Evolutionary conservation across 345 rosid genomes (phyloP).

Genomic region (Aquilaria sinensis): DNA sequence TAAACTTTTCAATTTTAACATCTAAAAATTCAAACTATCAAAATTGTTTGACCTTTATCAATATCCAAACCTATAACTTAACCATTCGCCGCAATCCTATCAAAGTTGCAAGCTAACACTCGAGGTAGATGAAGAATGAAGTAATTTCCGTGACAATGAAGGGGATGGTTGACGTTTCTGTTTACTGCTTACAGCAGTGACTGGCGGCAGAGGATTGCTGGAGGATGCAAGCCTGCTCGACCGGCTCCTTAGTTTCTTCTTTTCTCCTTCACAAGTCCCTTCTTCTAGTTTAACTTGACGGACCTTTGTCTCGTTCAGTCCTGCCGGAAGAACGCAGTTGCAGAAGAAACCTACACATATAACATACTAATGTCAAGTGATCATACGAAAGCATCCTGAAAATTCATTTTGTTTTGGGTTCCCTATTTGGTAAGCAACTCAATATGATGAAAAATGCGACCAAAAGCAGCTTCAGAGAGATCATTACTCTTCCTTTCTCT

Average conservation of each 20-base stretch:
- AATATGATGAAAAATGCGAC: too few species aligned
- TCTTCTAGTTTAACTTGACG: conserved; percentile 40
- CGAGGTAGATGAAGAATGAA: conserved; percentile 27
- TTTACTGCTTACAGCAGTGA: conserved; percentile 25
- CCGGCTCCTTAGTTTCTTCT: conserved; percentile 67
- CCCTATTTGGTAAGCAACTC: too few species aligned
- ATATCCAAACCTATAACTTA: neutral
- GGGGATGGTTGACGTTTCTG: conserved; percentile 36
- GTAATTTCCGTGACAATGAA: conserved; percentile 19
- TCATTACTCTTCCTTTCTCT: too few species aligned
- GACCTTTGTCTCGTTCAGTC: conserved; percentile 65
- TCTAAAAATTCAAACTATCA: conserved; percentile 1
- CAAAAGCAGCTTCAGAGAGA: too few species aligned
- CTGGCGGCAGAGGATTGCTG: conserved; percentile 29
- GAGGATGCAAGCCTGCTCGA: conserved; percentile 50
- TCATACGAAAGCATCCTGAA: too few species aligned
- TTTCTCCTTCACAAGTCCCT: conserved; percentile 36
- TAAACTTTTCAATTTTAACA: too few species aligned
- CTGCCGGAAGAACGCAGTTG: conserved; percentile 89
- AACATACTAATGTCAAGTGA: neutral
- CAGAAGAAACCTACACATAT: conserved; percentile 57
- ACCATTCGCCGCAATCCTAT: neutral
- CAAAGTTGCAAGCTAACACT: conserved; percentile 27
- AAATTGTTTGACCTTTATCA: conserved; percentile 8
- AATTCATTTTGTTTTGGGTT: too few species aligned